Conservation (phyloP, 371 early-diverging fungal genomes). For the Apophysomyces sp. region DNA sequence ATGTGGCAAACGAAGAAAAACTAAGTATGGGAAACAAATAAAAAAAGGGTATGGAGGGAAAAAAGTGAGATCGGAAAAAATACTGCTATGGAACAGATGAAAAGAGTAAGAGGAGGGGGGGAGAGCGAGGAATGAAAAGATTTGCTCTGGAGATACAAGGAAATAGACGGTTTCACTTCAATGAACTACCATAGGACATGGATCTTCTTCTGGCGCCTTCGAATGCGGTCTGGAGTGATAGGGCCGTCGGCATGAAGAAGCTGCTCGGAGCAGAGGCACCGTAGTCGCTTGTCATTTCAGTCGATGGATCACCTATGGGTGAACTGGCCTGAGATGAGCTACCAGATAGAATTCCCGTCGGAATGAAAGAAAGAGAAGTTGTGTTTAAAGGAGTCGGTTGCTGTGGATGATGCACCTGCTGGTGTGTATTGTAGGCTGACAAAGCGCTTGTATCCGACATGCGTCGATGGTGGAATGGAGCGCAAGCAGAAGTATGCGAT, state of each 20-base stretch:
- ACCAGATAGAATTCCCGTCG: conserved; percentile 22
- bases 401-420: conserved; percentile 6
- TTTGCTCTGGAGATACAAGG: not conserved
- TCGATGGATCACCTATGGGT: conserved; percentile 6
- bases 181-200: conserved; percentile 37
- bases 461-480: conserved; percentile 47
- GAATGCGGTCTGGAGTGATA: conserved; percentile 50
- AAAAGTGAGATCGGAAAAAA: not conserved
- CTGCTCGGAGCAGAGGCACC: conserved; percentile 2
- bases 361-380: conserved; percentile 21
- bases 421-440: conserved; percentile 6
- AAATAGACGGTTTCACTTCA: not conserved
- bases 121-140: not conserved
- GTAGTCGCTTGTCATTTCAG: conserved; percentile 1
- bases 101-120: not conserved
- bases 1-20: not conserved
- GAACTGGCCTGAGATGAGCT: conserved; percentile 23
- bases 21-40: not conserved
- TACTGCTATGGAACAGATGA: not conserved
- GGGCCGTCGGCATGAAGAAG: conserved; percentile 46
- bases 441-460: conserved; percentile 38
- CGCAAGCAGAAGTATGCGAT: conserved; percentile 47
- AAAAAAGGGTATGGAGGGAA: not conserved
- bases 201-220: conserved; percentile 55
- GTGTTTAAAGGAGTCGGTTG: conserved; percentile 18